A percentile compares a stretch with the other conserved stretches of the same genome.
phyloP scores from a whole-genome alignment of 2,329 filamentous ascomycete species.

The Paracamarosporium sp. region DNA sequence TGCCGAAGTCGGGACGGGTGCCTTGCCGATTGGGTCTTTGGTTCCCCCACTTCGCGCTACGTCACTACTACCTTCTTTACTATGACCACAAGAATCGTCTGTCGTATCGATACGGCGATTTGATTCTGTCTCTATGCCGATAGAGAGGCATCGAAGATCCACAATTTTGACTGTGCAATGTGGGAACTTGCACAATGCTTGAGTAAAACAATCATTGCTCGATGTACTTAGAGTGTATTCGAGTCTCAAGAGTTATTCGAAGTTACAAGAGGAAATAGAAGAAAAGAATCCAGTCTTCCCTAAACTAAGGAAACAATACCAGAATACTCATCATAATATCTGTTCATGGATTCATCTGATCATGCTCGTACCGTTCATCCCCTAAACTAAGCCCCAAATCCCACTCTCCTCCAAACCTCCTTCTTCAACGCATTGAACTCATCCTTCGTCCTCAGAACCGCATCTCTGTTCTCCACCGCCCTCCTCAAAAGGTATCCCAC shows the following conservation, averaged over 20 bases:
- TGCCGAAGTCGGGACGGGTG: not conserved
- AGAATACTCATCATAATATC: too few relatives aligned
- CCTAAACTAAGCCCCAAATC: constrained; percentile 8
- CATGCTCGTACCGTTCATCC: not conserved
- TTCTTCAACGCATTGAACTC: constrained; percentile 35
- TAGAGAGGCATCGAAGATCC: too few relatives aligned
- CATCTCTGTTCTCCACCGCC: constrained; percentile 67
- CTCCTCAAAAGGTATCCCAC: constrained; percentile 72
- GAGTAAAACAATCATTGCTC: too few relatives aligned
- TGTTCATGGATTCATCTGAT: not conserved
- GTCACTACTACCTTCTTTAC: not conserved
- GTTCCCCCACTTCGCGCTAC: constrained; percentile 4
- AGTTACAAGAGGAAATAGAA: too few relatives aligned
- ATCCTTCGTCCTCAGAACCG: constrained; percentile 56
- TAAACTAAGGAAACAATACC: too few relatives aligned
- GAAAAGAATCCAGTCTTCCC: too few relatives aligned
- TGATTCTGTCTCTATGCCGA: not conserved
- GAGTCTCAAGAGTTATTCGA: too few relatives aligned
- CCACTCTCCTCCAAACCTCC: constrained; percentile 31
- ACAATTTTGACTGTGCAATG: too few relatives aligned
- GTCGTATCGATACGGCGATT: too few relatives aligned
- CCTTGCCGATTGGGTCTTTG: constrained; percentile 2
- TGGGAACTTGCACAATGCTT: too few relatives aligned
- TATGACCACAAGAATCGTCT: too few relatives aligned
- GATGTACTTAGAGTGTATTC: too few relatives aligned